A percentile compares a stretch with the other conserved stretches of the same genome.
These are phyloP conservation scores for Mycena polygramma DNA, from an alignment of 768 basidiomycete genomes.

Conservation along the genomic window DNA sequence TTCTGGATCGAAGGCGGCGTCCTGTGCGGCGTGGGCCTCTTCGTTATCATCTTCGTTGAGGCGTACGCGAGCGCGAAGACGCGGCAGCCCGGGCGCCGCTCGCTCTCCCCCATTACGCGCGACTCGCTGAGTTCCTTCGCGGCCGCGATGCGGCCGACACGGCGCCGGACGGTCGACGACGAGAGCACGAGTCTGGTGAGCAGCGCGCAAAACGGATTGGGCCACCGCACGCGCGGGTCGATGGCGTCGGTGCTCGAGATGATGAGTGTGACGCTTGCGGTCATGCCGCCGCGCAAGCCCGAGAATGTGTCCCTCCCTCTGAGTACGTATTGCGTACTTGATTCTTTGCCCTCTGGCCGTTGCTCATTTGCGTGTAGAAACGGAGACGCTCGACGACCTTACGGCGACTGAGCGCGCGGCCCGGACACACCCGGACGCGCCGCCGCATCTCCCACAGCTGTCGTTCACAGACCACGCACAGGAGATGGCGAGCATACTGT, in stretches of 20 bases:
- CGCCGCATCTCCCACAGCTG: constrained; percentile 76
- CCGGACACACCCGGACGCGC: constrained; percentile 82
- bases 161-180: constrained; percentile 57
- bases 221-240: constrained; percentile 71
- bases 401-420: constrained; percentile 84
- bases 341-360: constrained; percentile 3
- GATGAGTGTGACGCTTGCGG: constrained; percentile 85
- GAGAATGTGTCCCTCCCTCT: constrained; percentile 74
- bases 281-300: constrained; percentile 72
- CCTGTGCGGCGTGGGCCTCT: constrained; percentile 66
- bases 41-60: constrained; percentile 73
- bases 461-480: constrained; percentile 83
- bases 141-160: constrained; percentile 55
- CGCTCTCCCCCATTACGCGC: constrained; percentile 68
- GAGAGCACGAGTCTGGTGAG: constrained; percentile 64
- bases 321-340: constrained; percentile 65
- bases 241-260: constrained; percentile 88
- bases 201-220: constrained; percentile 47
- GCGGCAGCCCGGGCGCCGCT: constrained; percentile 59
- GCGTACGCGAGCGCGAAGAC: constrained; percentile 65
- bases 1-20: constrained; percentile 83
- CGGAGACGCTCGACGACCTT: constrained; percentile 85
- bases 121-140: constrained; percentile 71
- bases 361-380: constrained; percentile 55
- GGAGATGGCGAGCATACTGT: constrained; percentile 82